These are phyloP conservation scores for Xerocomus minutiporus DNA, from an alignment of 1,284 basidiomycete genomes.

Conservation along the genomic window DNA sequence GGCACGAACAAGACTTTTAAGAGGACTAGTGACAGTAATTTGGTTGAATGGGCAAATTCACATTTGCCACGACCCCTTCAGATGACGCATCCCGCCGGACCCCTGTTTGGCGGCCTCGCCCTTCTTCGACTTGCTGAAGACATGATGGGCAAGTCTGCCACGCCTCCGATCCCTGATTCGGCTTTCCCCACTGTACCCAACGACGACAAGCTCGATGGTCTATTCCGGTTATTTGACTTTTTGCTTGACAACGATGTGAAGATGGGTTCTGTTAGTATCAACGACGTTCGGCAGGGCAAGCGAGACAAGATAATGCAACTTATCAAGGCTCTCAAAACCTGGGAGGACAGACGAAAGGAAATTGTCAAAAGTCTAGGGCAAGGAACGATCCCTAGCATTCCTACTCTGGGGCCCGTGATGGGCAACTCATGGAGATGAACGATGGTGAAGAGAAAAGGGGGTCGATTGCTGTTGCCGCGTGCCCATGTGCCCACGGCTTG, in stretches of 20 bases:
- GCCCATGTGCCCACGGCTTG: not conserved
- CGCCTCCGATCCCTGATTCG: slow-evolving; percentile 70
- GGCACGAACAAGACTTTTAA: not conserved
- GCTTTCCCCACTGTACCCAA: slow-evolving; percentile 65
- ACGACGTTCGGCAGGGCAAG: slow-evolving; percentile 80
- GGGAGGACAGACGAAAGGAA: slow-evolving; percentile 69
- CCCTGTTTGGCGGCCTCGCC: slow-evolving; percentile 63
- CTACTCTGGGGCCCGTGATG: slow-evolving; percentile 15
- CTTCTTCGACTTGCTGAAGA: slow-evolving; percentile 74
- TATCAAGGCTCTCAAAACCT: slow-evolving; percentile 66
- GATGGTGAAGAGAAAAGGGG: too few relatives aligned
- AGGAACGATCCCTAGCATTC: slow-evolving; percentile 29
- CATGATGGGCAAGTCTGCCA: slow-evolving; percentile 63
- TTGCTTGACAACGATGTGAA: slow-evolving; percentile 84
- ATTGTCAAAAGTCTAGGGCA: slow-evolving; percentile 52
- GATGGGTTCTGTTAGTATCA: slow-evolving; percentile 86
- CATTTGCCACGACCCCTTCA: slow-evolving; percentile 68
- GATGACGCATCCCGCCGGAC: slow-evolving; percentile 49
- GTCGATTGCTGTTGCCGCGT: not conserved
- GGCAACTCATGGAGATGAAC: slow-evolving; percentile 6
- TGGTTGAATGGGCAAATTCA: slow-evolving; percentile 85
- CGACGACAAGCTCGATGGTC: slow-evolving; percentile 82
- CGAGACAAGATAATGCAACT: slow-evolving; percentile 75
- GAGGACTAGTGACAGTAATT: slow-evolving; percentile 40
- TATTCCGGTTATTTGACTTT: slow-evolving; percentile 87